phyloP scores from a whole-genome alignment of 305 asterid species.

The Withania somnifera region DNA sequence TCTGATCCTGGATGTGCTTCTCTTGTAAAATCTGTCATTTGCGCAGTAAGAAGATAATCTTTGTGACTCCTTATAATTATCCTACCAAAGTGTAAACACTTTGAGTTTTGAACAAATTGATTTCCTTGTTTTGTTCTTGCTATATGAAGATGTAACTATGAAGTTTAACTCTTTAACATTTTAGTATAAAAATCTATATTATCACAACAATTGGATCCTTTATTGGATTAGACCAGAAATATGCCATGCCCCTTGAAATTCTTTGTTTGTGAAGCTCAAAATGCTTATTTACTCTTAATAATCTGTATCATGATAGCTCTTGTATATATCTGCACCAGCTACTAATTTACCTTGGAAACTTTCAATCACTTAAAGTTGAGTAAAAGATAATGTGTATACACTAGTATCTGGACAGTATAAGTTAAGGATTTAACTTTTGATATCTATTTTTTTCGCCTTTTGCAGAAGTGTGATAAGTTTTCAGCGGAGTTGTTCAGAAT shows the following conservation, averaged over 20 bases:
- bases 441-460: constrained; percentile 5
- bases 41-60: constrained; percentile 42
- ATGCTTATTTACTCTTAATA: neutral
- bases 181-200: neutral
- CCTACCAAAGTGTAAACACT: neutral
- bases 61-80: neutral
- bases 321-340: neutral
- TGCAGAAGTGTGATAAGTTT: constrained; percentile 82
- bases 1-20: constrained; percentile 66
- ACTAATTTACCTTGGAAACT: neutral
- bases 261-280: neutral
- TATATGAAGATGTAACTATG: neutral
- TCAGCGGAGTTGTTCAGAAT: constrained; percentile 56
- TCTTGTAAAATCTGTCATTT: constrained; percentile 50
- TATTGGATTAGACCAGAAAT: neutral
- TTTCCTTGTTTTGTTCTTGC: neutral
- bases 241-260: neutral
- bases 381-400: neutral
- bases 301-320: neutral
- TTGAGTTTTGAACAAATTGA: neutral
- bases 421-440: neutral
- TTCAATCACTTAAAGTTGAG: neutral
- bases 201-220: neutral
- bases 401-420: neutral
- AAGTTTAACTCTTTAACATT: neutral